These are phyloP conservation scores for Zea luxurians DNA, from an alignment of 176 grass and related monocot species.

Conservation along the genomic window DNA sequence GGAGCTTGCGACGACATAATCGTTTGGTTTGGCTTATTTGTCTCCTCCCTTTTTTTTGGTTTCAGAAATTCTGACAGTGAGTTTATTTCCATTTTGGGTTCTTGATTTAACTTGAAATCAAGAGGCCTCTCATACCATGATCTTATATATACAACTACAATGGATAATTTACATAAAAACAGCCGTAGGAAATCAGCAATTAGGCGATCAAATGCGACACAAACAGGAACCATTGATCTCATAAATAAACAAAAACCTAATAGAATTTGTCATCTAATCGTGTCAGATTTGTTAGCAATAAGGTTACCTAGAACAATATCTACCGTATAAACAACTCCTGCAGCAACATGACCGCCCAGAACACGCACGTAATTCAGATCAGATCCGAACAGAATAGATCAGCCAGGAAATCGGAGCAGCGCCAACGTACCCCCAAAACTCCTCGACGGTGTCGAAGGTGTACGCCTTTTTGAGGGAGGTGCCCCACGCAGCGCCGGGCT, in stretches of 20 bases:
- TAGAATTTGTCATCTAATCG: background rate
- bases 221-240: background rate
- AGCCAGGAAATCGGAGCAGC: background rate
- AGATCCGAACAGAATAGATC: constrained; percentile 26
- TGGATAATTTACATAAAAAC: background rate
- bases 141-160: background rate
- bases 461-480: constrained; percentile 80
- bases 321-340: background rate
- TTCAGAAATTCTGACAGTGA: background rate
- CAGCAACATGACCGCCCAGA: background rate
- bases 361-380: constrained; percentile 2
- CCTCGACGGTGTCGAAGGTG: constrained; percentile 95
- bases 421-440: constrained; percentile 78
- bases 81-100: background rate
- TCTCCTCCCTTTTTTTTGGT: background rate
- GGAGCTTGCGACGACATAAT: background rate
- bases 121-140: background rate
- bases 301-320: constrained; percentile 1
- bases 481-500: constrained; percentile 93
- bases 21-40: background rate
- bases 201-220: background rate
- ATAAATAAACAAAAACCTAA: constrained; percentile 4
- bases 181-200: no score
- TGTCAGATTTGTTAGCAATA: background rate
- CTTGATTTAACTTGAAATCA: background rate